Conservation (phyloP, 768 basidiomycete genomes). For the Suillus occidentalis region DNA sequence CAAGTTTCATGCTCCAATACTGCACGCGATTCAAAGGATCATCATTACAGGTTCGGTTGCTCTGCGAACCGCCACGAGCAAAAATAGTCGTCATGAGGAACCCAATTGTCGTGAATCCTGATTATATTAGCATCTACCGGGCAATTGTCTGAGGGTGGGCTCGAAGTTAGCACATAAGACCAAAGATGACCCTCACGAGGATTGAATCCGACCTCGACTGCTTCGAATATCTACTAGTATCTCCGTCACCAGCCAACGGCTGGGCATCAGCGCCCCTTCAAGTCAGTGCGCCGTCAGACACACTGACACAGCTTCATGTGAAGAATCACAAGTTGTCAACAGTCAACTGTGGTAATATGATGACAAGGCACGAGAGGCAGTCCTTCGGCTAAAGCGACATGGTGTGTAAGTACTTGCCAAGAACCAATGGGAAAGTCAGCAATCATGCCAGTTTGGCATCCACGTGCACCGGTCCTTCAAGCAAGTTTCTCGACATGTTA, state of each 20-base stretch:
- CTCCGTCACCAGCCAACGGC: neutral
- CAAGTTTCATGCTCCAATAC: neutral
- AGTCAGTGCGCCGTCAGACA: neutral
- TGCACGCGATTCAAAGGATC: neutral
- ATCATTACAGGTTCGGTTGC: neutral
- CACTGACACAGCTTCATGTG: neutral
- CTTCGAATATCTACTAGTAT: neutral
- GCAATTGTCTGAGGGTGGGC: neutral
- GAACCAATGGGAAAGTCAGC: neutral
- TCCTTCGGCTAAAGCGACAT: neutral
- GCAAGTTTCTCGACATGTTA: neutral
- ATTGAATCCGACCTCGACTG: neutral
- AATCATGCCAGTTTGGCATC: neutral
- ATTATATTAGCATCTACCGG: neutral
- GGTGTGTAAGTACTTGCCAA: neutral
- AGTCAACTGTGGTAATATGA: neutral
- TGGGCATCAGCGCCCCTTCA: neutral
- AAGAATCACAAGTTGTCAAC: neutral
- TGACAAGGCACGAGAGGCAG: neutral
- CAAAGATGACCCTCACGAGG: neutral
- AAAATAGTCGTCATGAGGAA: neutral
- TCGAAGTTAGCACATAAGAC: neutral
- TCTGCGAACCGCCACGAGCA: neutral
- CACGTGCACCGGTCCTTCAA: neutral
- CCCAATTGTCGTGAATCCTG: neutral